Base-by-base conservation (phyloP, 495 filamentous ascomycete species). In the Annulohypoxylon bovei region DNA sequence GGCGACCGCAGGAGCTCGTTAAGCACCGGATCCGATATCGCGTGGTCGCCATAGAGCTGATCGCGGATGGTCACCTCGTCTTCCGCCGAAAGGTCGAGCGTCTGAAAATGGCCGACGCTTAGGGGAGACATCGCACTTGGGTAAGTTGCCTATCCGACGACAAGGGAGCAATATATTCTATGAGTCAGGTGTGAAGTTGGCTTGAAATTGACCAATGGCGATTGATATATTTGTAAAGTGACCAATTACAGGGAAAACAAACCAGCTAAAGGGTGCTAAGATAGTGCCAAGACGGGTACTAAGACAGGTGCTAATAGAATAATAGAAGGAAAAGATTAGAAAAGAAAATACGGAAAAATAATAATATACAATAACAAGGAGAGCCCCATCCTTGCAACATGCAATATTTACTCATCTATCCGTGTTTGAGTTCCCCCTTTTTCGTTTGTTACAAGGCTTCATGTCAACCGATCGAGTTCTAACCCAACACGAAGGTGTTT, bases 1-100 rank as follows among this genome's bases (percentile, higher is more conserved):
- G 75, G 74, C 54, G 67, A 77, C 65, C 74, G 76, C 9, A 83
- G 74, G 23, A 83, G 79, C 7, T 81, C 75, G 12, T 78, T 61
- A 37, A 83, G 78, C 5, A 81, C 72, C 1, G 79, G 77, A 49
- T 81, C 81, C 1, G 67, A 57, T 50, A 82, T 71, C 9, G 39
- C 49, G 27, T 81, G 70, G 32, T 70, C 61, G 39, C 81, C 81
- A 56, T 82, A 81, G 25, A 82, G 75, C 30, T 74, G 57, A 66
- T 82, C 80, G 56, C 66, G 73, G 47, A 68, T 56, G 23, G 32
- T 44, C 16, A 39, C 60, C 37, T 22, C 11, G 14, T 40, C 20
- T 42, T 63, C 42, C 2, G 23, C 37, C 18, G 60, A 63, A n/a
- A 63, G 20, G 14, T 63, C 60, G 1, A 63, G 33, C 9, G 47